Evolutionary conservation across 225 moss, liverwort and hornwort genomes (phyloP), one percentile per base, ranked within the genome.

Genomic region (Lunularia cruciata): DNA sequence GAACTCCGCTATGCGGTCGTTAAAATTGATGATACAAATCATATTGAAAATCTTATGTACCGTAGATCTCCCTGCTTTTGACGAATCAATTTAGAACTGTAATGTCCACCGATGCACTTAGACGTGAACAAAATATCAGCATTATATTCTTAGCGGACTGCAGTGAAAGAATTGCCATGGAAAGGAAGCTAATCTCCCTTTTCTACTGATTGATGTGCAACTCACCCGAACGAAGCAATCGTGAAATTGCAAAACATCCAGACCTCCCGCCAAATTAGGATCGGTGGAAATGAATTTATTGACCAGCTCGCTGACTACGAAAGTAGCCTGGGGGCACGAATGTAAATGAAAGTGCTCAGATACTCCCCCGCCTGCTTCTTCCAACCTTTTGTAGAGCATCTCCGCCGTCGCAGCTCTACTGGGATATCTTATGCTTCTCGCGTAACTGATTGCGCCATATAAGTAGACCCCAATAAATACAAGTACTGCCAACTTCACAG

Each of bases 291-390:
- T 23, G n/a, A 61, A 38, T 23, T 61, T 61, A 18, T 61, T 61
- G 39, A 61, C 61, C 22, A 40, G 25, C 22, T 61, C 61, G 34
- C 61, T 38, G 20, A 61, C 61, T 6, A 61, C 30, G 37, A 61
- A 61, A 16, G 61, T 61, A 16, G 61, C 61, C 61, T 61, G 61
- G 20, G 61, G 61, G 26, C 61, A 61, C 38, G 61, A 57, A 33
- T 57, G 19, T 18, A 57, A 33, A 34, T 57, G 32, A 34, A 57
- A 57, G 33, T 57, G 31, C 31, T 57, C 33, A 1, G 57, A 27
- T 18, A 57, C 57, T 33, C 32, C 33, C 32, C 27, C 57, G 2
- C 57, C 57, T 18, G 33, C 57, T 57, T 34, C 57, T 19, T 57
- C 57, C 32, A 57, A 34, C 57, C 33, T 57, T 34, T 27, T 57